Conservation (phyloP, 2,329 filamentous ascomycete species). For the Bretziella fagacearum region DNA sequence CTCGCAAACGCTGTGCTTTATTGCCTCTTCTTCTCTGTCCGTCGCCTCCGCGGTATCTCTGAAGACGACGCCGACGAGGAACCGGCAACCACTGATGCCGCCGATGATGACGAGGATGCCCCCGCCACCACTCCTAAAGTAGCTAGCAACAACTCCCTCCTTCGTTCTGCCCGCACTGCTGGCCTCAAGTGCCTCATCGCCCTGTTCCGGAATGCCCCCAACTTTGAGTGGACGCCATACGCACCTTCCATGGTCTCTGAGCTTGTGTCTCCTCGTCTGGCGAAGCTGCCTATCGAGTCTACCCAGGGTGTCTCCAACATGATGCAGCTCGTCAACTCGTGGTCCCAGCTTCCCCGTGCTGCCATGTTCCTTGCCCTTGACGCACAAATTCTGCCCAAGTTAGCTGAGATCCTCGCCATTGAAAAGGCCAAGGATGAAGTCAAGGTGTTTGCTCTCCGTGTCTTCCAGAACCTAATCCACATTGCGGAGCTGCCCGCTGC, state of each 20-base stretch:
- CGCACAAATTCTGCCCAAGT: constrained; percentile 46
- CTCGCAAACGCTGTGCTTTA: constrained; percentile 66
- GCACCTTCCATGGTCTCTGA: constrained; percentile 54
- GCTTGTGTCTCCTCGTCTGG: constrained; percentile 58
- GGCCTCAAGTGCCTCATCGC: constrained; percentile 71
- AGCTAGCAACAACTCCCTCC: constrained; percentile 37
- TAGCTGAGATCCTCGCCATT: constrained; percentile 56
- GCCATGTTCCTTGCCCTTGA: constrained; percentile 49
- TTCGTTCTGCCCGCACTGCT: constrained; percentile 48
- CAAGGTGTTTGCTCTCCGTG: constrained; percentile 61
- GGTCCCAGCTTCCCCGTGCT: constrained; percentile 51
- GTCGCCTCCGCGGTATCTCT: constrained; percentile 29
- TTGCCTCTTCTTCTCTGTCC: constrained; percentile 57
- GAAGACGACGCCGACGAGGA: constrained; percentile 23
- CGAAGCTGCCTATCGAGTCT: constrained; percentile 67
- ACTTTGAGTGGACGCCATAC: constrained; percentile 57
- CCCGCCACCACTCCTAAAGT: constrained; percentile 18
- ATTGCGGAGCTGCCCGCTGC: constrained; percentile 37
- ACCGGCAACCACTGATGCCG: constrained; percentile 20
- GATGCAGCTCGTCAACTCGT: constrained; percentile 63
- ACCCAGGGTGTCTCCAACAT: constrained; percentile 76
- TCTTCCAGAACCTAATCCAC: constrained; percentile 53
- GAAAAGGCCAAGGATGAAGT: constrained; percentile 72
- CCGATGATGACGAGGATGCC: constrained; percentile 18
- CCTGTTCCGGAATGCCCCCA: constrained; percentile 56